These are phyloP conservation scores for Delphinella strobiligena DNA, from an alignment of 2,329 filamentous ascomycete species.

Conservation along the genomic window DNA sequence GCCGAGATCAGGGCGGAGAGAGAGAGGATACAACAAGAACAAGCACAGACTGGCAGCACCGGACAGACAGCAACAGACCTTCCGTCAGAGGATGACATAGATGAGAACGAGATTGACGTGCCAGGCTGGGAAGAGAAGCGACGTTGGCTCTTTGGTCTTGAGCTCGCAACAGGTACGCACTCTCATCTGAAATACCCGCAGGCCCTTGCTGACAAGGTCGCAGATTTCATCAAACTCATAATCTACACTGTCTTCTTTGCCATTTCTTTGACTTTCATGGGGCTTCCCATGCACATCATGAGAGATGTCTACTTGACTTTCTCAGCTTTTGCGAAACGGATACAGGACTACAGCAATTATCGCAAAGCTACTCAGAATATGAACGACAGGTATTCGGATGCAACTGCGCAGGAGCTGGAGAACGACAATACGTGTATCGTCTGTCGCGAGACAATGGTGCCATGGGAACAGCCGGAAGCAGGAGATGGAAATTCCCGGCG, in stretches of 20 bases:
- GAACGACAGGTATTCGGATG: conserved; percentile 82
- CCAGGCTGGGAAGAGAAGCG: conserved; percentile 95
- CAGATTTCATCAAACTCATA: conserved; percentile 80
- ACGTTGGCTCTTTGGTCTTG: conserved; percentile 78
- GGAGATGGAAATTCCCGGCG: conserved; percentile 17
- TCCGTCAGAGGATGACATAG: conserved; percentile 61
- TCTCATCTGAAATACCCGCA: no score
- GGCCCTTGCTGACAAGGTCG: no score
- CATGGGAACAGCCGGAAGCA: conserved; percentile 49
- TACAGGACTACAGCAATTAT: conserved; percentile 82
- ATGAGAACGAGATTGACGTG: conserved; percentile 90
- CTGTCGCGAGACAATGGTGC: conserved; percentile 88
- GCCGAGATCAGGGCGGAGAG: conserved; percentile 47
- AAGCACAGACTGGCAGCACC: conserved; percentile 24
- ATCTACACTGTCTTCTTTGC: conserved; percentile 89
- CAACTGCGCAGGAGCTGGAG: conserved; percentile 70
- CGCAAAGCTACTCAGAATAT: conserved; percentile 87
- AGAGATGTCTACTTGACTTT: conserved; percentile 90
- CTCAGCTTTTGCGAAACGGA: conserved; percentile 77
- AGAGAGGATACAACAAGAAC: conserved; percentile 28
- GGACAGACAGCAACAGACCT: conserved; percentile 31
- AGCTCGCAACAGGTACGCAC: conserved; percentile 57
- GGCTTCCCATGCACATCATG: conserved; percentile 91
- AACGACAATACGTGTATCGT: conserved; percentile 95
- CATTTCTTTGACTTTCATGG: conserved; percentile 87